Conservation (phyloP, 2,329 filamentous ascomycete genomes). For the Verticillium nonalfalfae region DNA sequence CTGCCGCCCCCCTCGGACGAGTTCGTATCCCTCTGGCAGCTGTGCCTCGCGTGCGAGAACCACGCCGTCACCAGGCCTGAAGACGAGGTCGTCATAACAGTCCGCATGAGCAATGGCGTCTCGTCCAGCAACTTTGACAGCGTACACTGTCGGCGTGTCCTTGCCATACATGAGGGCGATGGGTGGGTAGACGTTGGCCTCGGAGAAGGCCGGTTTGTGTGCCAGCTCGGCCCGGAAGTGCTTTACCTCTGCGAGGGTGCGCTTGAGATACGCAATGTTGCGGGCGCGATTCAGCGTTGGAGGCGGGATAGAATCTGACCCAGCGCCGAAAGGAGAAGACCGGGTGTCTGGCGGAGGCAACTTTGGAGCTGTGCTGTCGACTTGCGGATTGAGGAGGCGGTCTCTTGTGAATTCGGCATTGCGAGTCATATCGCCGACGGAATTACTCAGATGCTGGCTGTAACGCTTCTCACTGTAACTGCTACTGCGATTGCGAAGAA, state of each 20-base stretch:
- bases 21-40: constrained; percentile 72
- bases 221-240: constrained; percentile 71
- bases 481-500: constrained; percentile 39
- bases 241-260: constrained; percentile 65
- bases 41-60: constrained; percentile 80
- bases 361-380: constrained; percentile 24
- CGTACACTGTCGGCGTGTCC: constrained; percentile 77
- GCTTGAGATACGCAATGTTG: constrained; percentile 60
- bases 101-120: constrained; percentile 72
- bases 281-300: constrained; percentile 43
- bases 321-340: constrained; percentile 14
- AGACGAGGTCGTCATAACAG: constrained; percentile 80
- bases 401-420: constrained; percentile 24
- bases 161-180: constrained; percentile 82
- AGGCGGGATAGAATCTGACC: constrained; percentile 13
- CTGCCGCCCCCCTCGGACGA: constrained; percentile 67
- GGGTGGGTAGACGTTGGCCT: constrained; percentile 73
- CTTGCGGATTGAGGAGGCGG: constrained; percentile 38
- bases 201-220: constrained; percentile 52
- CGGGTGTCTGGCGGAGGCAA: neutral
- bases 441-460: constrained; percentile 10
- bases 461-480: constrained; percentile 29
- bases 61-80: constrained; percentile 84
- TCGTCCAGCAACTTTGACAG: constrained; percentile 64
- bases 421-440: constrained; percentile 17